Evolutionary conservation across 1,284 basidiomycete genomes (phyloP).

Genomic region (Microbotryum intermedium): DNA sequence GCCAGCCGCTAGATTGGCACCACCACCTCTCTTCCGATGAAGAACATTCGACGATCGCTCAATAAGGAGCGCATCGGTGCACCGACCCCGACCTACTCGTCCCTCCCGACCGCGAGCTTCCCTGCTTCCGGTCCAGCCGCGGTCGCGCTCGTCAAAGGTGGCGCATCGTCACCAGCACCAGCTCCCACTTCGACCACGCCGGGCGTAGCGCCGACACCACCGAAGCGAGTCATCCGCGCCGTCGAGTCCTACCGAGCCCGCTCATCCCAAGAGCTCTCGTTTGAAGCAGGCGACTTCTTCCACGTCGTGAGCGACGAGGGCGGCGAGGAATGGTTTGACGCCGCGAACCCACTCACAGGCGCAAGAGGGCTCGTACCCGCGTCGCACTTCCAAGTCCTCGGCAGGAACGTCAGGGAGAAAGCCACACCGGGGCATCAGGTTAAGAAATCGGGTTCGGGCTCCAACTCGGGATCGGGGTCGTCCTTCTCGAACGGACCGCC

Average conservation of each 20-base stretch:
- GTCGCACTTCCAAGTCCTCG: constrained; percentile 61
- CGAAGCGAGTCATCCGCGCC: constrained; percentile 92
- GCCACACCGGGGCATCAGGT: constrained; percentile 2
- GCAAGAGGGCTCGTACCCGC: constrained; percentile 85
- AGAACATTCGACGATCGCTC: constrained; percentile 29
- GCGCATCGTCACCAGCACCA: background rate
- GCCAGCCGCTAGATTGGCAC: no score
- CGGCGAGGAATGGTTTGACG: constrained; percentile 43
- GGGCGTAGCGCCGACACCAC: constrained; percentile 49
- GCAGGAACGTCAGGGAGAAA: constrained; percentile 32
- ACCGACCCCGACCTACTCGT: constrained; percentile 9
- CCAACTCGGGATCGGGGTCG: no score
- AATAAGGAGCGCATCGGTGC: constrained; percentile 31
- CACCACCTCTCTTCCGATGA: constrained; percentile 12
- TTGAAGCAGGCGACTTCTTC: constrained; percentile 94
- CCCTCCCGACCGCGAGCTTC: constrained; percentile 2
- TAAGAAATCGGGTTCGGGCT: constrained; percentile 6
- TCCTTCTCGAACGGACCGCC: no score
- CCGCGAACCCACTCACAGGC: constrained; percentile 68
- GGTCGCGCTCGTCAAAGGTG: background rate
- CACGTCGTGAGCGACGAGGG: constrained; percentile 75
- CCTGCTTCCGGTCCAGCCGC: background rate
- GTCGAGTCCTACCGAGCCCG: constrained; percentile 59
- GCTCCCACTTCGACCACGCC: constrained; percentile 2
- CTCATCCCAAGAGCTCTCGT: constrained; percentile 79